Conservation (phyloP, 352 stramenopile species). For the Phytophthora colocasiae region DNA sequence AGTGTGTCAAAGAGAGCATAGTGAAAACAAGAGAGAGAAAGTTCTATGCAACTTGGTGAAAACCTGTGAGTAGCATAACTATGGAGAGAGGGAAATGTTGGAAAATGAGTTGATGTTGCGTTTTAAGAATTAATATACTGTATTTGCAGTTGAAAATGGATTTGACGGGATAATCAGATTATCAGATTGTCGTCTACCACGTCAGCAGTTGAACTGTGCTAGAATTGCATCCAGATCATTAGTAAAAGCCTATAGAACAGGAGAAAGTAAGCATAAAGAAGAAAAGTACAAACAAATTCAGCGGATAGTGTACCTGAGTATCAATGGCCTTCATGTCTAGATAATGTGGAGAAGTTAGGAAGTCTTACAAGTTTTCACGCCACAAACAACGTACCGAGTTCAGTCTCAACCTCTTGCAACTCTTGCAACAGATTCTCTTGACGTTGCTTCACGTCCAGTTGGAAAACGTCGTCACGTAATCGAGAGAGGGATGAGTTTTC, state of each 20-base stretch:
- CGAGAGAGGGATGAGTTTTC: constrained; percentile 24
- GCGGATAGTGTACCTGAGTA: constrained; percentile 41
- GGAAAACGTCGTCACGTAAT: constrained; percentile 57
- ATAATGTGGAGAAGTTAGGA: background rate
- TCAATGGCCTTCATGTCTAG: constrained; percentile 54
- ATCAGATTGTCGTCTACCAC: constrained; percentile 22
- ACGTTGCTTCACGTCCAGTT: constrained; percentile 60
- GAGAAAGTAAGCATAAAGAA: constrained; percentile 2
- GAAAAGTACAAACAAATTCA: background rate
- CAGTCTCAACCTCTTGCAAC: constrained; percentile 41
- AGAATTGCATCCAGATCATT: constrained; percentile 61
- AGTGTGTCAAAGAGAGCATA: background rate
- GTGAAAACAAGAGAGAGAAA: background rate
- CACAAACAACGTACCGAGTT: constrained; percentile 35
- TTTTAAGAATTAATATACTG: background rate
- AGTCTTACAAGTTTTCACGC: no score
- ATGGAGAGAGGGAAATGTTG: background rate
- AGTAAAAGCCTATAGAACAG: constrained; percentile 38
- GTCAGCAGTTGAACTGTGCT: constrained; percentile 46
- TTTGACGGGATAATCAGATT: constrained; percentile 24
- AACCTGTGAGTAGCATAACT: constrained; percentile 1
- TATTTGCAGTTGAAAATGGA: background rate
- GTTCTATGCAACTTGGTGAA: background rate
- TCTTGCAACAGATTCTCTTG: constrained; percentile 48
- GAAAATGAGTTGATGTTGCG: background rate